A percentile compares a stretch with the other conserved stretches of the same genome.
Conservation (phyloP, 1,284 basidiomycete genomes). For the Pseudozyma thailandica region DNA sequence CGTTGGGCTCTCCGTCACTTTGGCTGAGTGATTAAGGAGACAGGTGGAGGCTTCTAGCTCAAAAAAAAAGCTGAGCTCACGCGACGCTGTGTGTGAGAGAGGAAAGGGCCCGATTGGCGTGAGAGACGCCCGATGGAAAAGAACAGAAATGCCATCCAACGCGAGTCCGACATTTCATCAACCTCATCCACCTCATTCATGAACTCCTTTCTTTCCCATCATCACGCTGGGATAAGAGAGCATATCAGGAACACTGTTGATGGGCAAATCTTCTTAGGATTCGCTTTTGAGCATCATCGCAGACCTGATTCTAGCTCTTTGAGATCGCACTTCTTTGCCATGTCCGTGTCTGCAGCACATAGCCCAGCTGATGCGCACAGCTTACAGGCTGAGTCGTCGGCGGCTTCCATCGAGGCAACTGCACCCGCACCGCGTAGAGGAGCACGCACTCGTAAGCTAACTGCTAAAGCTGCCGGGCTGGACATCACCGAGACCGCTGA, state of each 20-base stretch:
- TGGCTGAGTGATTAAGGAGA: constrained; percentile 4
- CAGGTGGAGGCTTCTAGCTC: constrained; percentile 15
- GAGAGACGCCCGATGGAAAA: constrained; percentile 12
- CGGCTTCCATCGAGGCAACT: background rate
- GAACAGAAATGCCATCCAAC: background rate
- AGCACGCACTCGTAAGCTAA: constrained; percentile 29
- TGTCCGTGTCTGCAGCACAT: constrained; percentile 21
- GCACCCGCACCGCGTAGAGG: constrained; percentile 23
- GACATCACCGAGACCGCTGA: constrained; percentile 14
- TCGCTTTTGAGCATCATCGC: constrained; percentile 6
- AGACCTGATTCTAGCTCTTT: background rate
- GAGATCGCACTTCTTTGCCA: constrained; percentile 3
- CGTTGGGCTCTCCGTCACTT: constrained; percentile 8
- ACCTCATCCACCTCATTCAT: background rate
- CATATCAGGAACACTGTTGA: background rate
- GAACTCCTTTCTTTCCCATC: background rate
- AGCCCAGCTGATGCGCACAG: background rate
- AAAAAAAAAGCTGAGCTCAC: constrained; percentile 34
- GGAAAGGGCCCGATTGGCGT: background rate
- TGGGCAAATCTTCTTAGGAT: background rate
- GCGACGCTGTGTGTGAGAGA: too few species aligned
- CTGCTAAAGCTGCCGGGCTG: constrained; percentile 30
- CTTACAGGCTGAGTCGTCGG: constrained; percentile 10
- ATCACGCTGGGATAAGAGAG: background rate
- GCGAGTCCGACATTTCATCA: constrained; percentile 8